phyloP scores from a whole-genome alignment of 1,139 yeast genomes.

The Candida sojae region DNA sequence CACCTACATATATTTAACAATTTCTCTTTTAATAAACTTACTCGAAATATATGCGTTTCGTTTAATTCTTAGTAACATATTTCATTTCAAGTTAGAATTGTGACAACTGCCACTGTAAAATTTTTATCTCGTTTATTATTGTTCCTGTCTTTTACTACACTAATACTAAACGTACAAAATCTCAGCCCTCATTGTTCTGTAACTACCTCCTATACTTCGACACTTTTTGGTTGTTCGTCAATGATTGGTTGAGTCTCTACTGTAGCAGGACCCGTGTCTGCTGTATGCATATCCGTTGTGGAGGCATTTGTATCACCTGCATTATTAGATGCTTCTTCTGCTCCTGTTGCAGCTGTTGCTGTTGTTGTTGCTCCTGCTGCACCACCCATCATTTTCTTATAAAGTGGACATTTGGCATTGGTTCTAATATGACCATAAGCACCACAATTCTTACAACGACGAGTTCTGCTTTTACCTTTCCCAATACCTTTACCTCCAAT shows the following conservation, averaged over 20 bases:
- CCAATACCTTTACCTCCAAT: conserved; percentile 67
- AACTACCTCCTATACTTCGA: background rate
- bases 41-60: too few relatives aligned
- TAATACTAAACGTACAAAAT: background rate
- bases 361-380: background rate
- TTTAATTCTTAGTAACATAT: background rate
- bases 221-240: background rate
- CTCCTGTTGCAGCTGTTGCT: background rate
- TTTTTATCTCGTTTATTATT: too few relatives aligned
- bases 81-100: background rate
- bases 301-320: background rate
- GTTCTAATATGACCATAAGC: conserved; percentile 94
- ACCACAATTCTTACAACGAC: conserved; percentile 94
- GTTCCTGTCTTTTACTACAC: background rate
- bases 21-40: too few relatives aligned
- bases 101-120: too few relatives aligned
- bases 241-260: background rate
- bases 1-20: too few relatives aligned
- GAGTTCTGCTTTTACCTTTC: conserved; percentile 74
- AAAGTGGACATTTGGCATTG: conserved; percentile 89
- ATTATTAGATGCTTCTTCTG: background rate
- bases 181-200: too few relatives aligned
- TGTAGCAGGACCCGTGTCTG: background rate
- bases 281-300: background rate
- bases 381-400: conserved; percentile 27